Evolutionary conservation across 257 asterid species (phyloP).

Genomic region (Nicotiana benthamiana): DNA sequence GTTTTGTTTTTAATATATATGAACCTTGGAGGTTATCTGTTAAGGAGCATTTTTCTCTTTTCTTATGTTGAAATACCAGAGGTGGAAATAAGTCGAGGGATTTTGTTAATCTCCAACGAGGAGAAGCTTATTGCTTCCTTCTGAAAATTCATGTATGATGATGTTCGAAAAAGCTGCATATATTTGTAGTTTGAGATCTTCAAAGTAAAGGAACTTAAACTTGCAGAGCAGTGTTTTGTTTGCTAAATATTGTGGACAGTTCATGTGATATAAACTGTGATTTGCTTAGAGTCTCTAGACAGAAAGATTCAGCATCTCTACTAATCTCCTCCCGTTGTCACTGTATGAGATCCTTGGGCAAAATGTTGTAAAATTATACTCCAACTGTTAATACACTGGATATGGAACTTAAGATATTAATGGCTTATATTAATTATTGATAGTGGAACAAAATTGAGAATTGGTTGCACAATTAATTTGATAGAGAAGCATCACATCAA

Average conservation of each 20-base stretch:
- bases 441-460: background rate
- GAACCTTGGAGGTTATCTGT: background rate
- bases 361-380: background rate
- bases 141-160: background rate
- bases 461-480: background rate
- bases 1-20: background rate
- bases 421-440: background rate
- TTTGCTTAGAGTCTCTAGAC: background rate
- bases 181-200: background rate
- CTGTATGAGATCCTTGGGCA: background rate
- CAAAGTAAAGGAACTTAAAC: background rate
- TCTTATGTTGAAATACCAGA: background rate
- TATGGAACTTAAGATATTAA: background rate
- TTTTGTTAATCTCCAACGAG: background rate
- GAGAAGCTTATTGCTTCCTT: background rate
- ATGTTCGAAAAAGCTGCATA: background rate
- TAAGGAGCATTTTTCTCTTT: background rate
- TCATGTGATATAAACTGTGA: background rate
- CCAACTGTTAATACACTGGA: background rate
- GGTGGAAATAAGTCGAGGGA: background rate
- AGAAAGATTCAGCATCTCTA: background rate
- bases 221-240: too few relatives aligned
- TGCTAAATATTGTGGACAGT: background rate
- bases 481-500: background rate
- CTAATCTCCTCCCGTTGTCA: background rate